Conservation (phyloP, 257 asterid species). For the Leonotis leonurus region DNA sequence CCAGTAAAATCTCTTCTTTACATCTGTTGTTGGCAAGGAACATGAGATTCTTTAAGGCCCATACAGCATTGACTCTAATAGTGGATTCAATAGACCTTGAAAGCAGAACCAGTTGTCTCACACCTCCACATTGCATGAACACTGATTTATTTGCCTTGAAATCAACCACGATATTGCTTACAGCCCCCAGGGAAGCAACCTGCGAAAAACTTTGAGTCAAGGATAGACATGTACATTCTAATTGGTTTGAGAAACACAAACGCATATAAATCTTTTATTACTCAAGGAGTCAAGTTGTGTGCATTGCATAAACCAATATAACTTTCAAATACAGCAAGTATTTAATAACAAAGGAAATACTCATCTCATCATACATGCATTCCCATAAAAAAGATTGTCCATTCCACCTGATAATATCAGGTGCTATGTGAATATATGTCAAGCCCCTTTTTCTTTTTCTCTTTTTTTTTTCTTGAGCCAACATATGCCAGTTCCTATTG, state of each 20-base stretch:
- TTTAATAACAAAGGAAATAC: neutral
- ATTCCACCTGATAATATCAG: neutral
- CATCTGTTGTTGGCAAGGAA: conserved; percentile 64
- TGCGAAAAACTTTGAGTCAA: conserved; percentile 23
- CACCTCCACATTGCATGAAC: conserved; percentile 66
- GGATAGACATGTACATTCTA: neutral
- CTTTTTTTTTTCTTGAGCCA: no score
- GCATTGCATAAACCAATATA: neutral
- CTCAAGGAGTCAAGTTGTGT: conserved; percentile 5
- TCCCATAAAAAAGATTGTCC: neutral
- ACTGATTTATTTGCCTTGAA: conserved; percentile 49
- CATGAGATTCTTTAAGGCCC: conserved; percentile 74
- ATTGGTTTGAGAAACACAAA: neutral
- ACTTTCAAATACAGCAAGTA: neutral
- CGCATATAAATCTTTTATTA: neutral
- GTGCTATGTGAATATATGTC: neutral
- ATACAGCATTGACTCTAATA: conserved; percentile 52
- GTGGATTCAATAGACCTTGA: conserved; percentile 83
- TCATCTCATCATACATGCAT: neutral
- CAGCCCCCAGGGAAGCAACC: conserved; percentile 83
- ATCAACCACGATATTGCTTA: conserved; percentile 74
- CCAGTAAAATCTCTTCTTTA: conserved; percentile 72
- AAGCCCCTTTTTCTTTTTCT: no score
- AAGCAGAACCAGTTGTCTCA: conserved; percentile 75
- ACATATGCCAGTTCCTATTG: neutral